Evolutionary conservation across 2,329 filamentous ascomycete species (phyloP), one percentile per base, ranked within the genome.

Genomic region (Amphichorda felina): DNA sequence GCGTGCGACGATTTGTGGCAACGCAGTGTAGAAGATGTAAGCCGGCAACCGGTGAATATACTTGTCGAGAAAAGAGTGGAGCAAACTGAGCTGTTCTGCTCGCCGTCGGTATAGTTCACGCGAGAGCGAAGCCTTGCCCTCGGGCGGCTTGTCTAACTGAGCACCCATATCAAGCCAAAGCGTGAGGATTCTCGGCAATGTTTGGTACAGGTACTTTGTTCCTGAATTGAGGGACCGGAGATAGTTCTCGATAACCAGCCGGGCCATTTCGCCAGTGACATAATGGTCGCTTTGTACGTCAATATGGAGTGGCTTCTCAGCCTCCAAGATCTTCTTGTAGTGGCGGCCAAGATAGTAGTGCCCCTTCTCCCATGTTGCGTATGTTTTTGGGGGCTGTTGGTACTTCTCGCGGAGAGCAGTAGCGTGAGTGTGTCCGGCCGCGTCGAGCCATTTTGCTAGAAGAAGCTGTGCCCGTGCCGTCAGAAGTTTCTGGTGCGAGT

Each of bases 261-360:
- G 87, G 2, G 86, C 79, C 15, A 80, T 75, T 53, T 95, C 88
- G 27, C 91, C 93, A 9, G 75, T 83, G 37, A 91, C 60, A 47
- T 78, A 87, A 40, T 73, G 68, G 36, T 87, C 80, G 29, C 72
- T 79, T 55, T 94, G 87, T 43, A 88, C 87, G 19, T 80, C 74
- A 14, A 74, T 66, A 26, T 81, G 78, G 35, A 94, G 72, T 2
- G 72, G 65, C 55, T 86, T 88, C 54, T 96, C 87, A 0, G 86
- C 84, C 48, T 96, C 89, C 3, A 95, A 65, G 4, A 96, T 72
- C 56, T 95, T 98, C 55, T 94, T 93, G 68, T 98, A 98, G 57
- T 96, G 87, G 32, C 89, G 86, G 5, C 91, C 91, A 8, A 99
- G 72, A 54, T 95, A 94, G 55, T 96, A 98, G 53, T 96, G 89